Base-by-base conservation (phyloP, 495 filamentous ascomycete species). In the Hypoxylon fragiforme region DNA sequence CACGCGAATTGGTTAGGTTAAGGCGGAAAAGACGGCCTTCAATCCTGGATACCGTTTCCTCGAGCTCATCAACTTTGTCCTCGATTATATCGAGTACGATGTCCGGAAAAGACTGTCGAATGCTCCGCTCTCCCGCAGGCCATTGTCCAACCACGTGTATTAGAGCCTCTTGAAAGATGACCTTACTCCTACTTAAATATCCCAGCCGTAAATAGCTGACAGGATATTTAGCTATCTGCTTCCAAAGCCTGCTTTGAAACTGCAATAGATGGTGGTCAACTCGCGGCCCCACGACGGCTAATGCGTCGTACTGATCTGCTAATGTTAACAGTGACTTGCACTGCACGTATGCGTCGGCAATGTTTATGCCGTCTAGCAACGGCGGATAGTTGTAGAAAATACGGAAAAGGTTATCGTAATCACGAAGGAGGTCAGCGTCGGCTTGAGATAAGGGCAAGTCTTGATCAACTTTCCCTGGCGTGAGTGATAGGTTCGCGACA, bases 221-320 rank as follows among this genome's bases (percentile, higher is more conserved):
- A 13, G 91, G 91, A 66, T 96, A 96, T 69, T 95, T 95, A 30
- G 90, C 89, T 49, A 96, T 94, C 63, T 96, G 91, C 66, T 92
- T 92, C 84, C 90, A 95, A 0, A 96, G 79, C 12, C 89, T 80
- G 20, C 85, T 87, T 53, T 91, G 89, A 70, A 96, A 97, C 48
- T 91, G 90, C 1, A 97, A 76, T 2, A 97, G 74, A 67, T 97
- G 91, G 73, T 97, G 90, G 63, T 97, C 91, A 7, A 95, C 85
- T n/a, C 91, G 82, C 0, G 89, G 88, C 0, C 91, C 91, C 12
- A 95, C 89, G 12, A 96, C 89, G 14, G 84, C 76, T 7, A 96
- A 78, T 2, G 91, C 90, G 68, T 97, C 91, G 73, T 96, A 96
- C 77, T 92, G 88, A 66, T 96, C 91, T 6, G 89, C 91, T 28